Base-by-base conservation (phyloP, 495 filamentous ascomycete genomes). In the Lasiosphaeria miniovina region DNA sequence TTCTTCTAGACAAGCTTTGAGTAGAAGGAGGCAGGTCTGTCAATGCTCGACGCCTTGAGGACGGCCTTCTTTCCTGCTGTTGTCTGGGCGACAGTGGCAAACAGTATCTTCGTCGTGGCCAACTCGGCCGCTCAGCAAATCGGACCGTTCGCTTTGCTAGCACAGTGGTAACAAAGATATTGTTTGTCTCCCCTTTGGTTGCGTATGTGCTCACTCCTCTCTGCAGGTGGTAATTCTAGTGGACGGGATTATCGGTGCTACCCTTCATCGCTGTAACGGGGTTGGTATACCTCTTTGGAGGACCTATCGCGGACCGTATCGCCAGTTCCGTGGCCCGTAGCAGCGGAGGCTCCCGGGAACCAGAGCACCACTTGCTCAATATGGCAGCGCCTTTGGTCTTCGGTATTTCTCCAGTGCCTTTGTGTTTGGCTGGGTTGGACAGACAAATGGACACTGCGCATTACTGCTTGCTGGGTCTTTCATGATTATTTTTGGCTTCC, bases 321-420 rank as follows among this genome's bases (percentile, higher is more conserved):
- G 58, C 65, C 41, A 70, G 65, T 40, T 31, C 53, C n/a, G 54
- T 59, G 10, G 58, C 66, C 8, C 50, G 56, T 15, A 48, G 55
- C 11, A 67, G 64, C 49, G 57, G 60, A 33, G 67, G 67, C 8
- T 35, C 50, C 9, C 64, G 67, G 9, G 67, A 69, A 54, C 61
- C 67, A 8, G 67, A 69, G 46, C 61, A 61, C 32, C 67, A 69
- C 55, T 61, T 69, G 17, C 49, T 61, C 33, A 64, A 59, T 57
- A 31, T 67, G 17, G 52, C 62, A 41, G 34, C 66, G 45, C 67
- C 67, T 14, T 50, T 69, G 14, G 51, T 57, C 6, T 53, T 58
- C 49, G 64, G 64, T 34, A 54, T 65, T 14, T 55, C 60, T 55
- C 60, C 33, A 64, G 67, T 5, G 60, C 59, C 35, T 59, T 69